These are phyloP conservation scores for Aureobasidium sp. DNA, from an alignment of 2,329 filamentous ascomycete genomes.

Conservation along the genomic window DNA sequence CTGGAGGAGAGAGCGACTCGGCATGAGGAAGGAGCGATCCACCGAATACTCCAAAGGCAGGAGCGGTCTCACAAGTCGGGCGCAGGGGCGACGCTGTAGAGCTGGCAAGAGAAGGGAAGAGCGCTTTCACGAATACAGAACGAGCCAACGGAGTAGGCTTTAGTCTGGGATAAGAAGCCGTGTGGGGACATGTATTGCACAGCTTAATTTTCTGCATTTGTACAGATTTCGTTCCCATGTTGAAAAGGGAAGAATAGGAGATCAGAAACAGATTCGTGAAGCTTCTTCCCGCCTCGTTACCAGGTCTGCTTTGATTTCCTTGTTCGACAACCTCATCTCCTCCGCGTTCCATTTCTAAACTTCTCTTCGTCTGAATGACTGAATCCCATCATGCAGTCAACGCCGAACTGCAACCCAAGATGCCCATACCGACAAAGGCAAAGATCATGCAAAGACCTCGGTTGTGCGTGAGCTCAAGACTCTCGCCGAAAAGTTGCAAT, in stretches of 20 bases:
- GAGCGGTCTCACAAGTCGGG: too few relatives aligned
- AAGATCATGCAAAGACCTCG: slow-evolving; percentile 68
- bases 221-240: not conserved
- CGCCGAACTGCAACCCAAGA: slow-evolving; percentile 78
- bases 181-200: too few relatives aligned
- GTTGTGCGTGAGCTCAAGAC: slow-evolving; percentile 71
- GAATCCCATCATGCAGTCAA: slow-evolving; percentile 49
- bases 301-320: not conserved
- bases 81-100: too few relatives aligned
- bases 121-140: too few relatives aligned
- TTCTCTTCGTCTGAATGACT: not conserved
- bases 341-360: not conserved
- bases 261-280: not conserved
- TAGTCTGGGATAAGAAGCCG: too few relatives aligned
- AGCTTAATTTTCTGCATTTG: not conserved
- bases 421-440: slow-evolving; percentile 76
- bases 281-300: not conserved
- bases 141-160: too few relatives aligned
- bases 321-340: not conserved
- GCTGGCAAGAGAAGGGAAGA: too few relatives aligned
- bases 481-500: slow-evolving; percentile 80
- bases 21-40: not conserved
- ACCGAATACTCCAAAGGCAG: too few relatives aligned
- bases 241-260: too few relatives aligned
- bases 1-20: not conserved